phyloP scores from a whole-genome alignment of 2,329 filamentous ascomycete species.

The Sporothrix humicola region DNA sequence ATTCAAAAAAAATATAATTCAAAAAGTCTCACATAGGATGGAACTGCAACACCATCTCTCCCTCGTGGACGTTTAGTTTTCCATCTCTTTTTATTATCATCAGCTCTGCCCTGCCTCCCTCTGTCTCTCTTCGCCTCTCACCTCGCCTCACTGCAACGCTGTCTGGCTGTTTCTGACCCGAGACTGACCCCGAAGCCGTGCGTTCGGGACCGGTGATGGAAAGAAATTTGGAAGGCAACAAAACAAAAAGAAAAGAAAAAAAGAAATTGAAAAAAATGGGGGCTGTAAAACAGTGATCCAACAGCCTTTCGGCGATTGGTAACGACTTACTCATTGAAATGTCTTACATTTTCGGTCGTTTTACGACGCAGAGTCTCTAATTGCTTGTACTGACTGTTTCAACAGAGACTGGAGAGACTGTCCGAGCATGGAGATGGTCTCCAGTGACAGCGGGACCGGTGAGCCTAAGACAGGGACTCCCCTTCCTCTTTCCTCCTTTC shows the following conservation, averaged over 20 bases:
- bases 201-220: conserved; percentile 16
- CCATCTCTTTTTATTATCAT: neutral
- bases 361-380: neutral
- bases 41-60: neutral
- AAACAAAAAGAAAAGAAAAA: no score
- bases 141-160: conserved; percentile 5
- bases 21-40: neutral
- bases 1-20: neutral
- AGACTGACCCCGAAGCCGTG: conserved; percentile 14
- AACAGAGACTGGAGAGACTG: neutral
- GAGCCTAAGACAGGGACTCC: neutral
- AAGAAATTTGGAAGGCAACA: no score
- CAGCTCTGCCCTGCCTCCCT: neutral
- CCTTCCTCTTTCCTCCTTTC: neutral
- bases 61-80: neutral
- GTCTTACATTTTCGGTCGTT: neutral
- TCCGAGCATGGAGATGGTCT: neutral
- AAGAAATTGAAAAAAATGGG: no score
- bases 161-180: neutral
- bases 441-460: conserved; percentile 10
- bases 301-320: neutral
- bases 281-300: no score
- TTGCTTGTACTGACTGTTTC: neutral
- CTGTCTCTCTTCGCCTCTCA: neutral
- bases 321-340: conserved; percentile 7